phyloP scores from a whole-genome alignment of 257 asterid species.

The Primulina eburnea region DNA sequence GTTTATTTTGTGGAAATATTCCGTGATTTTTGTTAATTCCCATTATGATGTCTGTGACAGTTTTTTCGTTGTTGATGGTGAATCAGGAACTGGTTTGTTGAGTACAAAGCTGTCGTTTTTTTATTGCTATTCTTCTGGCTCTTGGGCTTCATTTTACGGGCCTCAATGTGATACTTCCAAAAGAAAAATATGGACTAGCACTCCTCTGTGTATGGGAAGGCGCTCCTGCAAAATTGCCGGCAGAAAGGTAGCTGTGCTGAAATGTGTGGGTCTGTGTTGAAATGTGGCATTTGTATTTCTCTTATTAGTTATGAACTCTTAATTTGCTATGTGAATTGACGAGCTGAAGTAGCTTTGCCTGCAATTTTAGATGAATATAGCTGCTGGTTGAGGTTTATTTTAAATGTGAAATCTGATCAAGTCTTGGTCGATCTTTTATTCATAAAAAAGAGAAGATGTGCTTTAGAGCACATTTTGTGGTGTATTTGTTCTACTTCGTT shows the following conservation, averaged over 20 bases:
- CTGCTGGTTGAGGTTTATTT: not conserved
- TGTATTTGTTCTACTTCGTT: not conserved
- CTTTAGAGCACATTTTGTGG: not conserved
- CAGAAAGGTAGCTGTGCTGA: conserved; percentile 74
- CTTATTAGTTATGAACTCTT: conserved; percentile 2
- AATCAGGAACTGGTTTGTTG: conserved; percentile 36
- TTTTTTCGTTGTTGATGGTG: conserved; percentile 17
- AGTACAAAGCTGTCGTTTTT: conserved; percentile 40
- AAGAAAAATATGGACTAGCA: conserved; percentile 60
- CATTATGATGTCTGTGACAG: not conserved
- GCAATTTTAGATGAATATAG: not conserved
- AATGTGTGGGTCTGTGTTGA: conserved; percentile 43
- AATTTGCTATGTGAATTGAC: not conserved
- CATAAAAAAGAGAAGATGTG: too few species aligned
- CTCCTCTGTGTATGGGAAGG: conserved; percentile 83
- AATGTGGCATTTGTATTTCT: not conserved
- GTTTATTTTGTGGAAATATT: conserved; percentile 1
- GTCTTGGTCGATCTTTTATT: too few species aligned
- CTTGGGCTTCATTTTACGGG: conserved; percentile 36
- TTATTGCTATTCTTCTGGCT: conserved; percentile 43
- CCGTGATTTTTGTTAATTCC: not conserved
- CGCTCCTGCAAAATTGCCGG: conserved; percentile 91
- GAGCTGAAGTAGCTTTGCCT: conserved; percentile 9
- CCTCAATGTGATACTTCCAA: conserved; percentile 36
- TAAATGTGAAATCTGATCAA: too few species aligned